Evolutionary conservation across 352 stramenopile species (phyloP).

Genomic region (Phytopythium mirpurense): DNA sequence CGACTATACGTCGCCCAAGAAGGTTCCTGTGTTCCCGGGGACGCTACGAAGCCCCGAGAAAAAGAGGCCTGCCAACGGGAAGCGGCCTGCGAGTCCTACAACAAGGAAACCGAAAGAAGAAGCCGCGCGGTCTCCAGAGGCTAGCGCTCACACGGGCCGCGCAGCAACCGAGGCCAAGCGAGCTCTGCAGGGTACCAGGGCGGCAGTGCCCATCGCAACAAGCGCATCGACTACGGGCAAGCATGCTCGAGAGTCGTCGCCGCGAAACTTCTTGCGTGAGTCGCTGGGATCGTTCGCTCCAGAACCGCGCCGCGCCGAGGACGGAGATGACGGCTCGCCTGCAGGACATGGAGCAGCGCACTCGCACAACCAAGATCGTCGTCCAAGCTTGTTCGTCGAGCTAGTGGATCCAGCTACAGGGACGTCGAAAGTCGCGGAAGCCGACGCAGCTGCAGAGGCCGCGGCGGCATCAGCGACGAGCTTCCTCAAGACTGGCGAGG

Average conservation of each 20-base stretch:
- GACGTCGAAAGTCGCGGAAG: conserved; percentile 21
- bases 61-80: conserved; percentile 16
- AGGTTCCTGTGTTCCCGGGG: conserved; percentile 65
- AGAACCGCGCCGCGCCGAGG: conserved; percentile 9
- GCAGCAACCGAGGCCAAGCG: background rate
- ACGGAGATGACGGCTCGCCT: background rate
- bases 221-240: conserved; percentile 8
- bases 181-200: background rate
- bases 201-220: background rate
- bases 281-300: conserved; percentile 23
- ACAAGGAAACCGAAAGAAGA: background rate
- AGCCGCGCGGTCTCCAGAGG: background rate
- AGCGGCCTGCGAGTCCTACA: conserved; percentile 12
- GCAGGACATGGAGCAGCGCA: background rate
- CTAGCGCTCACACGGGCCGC: background rate
- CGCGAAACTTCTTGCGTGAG: conserved; percentile 58
- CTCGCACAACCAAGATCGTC: conserved; percentile 21
- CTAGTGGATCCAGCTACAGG: conserved; percentile 43
- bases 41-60: conserved; percentile 56
- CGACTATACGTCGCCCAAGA: conserved; percentile 75
- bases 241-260: conserved; percentile 48
- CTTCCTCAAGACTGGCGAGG: conserved; percentile 79
- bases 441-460: conserved; percentile 43
- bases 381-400: conserved; percentile 36
- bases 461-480: conserved; percentile 40